Base-by-base conservation (phyloP, 306 rosid genomes). In the Vigna unguiculata region DNA sequence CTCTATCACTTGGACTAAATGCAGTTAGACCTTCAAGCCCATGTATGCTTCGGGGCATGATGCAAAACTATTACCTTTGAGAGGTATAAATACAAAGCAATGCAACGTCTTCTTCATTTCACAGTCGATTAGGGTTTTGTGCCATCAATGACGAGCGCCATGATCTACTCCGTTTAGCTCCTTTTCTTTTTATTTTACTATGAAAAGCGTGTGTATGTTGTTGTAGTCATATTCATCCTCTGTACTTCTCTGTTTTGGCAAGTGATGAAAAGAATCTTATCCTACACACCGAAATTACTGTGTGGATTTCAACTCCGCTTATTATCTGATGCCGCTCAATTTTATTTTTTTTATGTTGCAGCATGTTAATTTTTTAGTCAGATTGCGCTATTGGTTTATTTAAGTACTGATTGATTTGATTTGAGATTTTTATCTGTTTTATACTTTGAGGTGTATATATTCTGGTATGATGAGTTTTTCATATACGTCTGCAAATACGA, bases 401-500 rank as follows among this genome's bases (percentile, higher is more conserved):
- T 24, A 2, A 4, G 52, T 0, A 16, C 5, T 0, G 40, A 0
- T 80, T 38, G 13, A 16, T 45, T 12, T 75, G 3, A 45, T 47
- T 52, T 22, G 12, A 38, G 9, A 8, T 30, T 61, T 55, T 47
- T 3, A 32, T 55, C 41, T 20, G 30, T 3, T 28, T 66, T 12
- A 48, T 0, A 14, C 34, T 1, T 16, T 5, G 16, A 25, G 45
- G 13, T 49, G 20, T 62, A 1, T 40, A 61, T 21, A 32, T 74
- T 85, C 76, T 85, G 86, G 57, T 1, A 58, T 85, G 88, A 85
- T 78, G 88, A 85, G 69, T 69, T 25, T 70, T 53, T 47, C 5
- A 32, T 38, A 72, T 74, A 36, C 82, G 86, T 85, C 86, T 85
- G 86, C 88, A 85, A 85, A 82, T 85, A 85, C 63, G 88, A 85